Evolutionary conservation across 2,329 filamentous ascomycete species (phyloP), one percentile per base, ranked within the genome.

Genomic region (Neonectria neomacrospora): DNA sequence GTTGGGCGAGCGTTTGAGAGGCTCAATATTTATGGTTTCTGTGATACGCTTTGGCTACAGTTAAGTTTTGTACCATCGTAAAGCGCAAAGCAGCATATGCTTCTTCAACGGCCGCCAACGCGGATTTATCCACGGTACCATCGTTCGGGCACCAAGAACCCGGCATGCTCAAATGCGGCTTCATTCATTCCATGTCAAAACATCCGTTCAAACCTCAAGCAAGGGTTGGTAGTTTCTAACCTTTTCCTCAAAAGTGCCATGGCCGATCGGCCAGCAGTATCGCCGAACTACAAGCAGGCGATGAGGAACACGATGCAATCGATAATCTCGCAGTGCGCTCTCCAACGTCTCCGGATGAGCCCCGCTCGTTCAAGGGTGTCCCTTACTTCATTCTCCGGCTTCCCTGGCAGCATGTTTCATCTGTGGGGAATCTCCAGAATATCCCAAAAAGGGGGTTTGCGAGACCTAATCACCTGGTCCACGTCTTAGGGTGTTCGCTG

Each of bases 341-440:
- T 54, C 48, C 52, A 57, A 57, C 42, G 26, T 30, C 37, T 48
- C 39, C 59, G 28, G 52, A 60, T 28, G 54, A 51, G 39, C 60
- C 58, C 50, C 39, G 54, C 59, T 53, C 53, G 28, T 39, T 53
- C 63, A 63, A 61, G 61, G 61, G 41, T 61, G 45, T 61, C 57
- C 66, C 57, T 63, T 57, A 42, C 56, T 55, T 22, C 48, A n/a
- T 30, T 54, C 44, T 64, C 60, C 50, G 50, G 23, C 55, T 30
- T 62, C 26, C 61, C 60, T 62, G 47, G 20, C 57, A 58, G 44
- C 58, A 47, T 68, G 69, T 67, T 69, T 68, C 69, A 68, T 66
- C 53, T 63, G 60, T 66, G 61, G 64, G 48, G 58, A 45, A 57
- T 28, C 11, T 47, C 8, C 44, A 44, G 16, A 42, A 53, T 45